Base-by-base conservation (phyloP, 75 land plant genomes). In the Pinus albicaulis region DNA sequence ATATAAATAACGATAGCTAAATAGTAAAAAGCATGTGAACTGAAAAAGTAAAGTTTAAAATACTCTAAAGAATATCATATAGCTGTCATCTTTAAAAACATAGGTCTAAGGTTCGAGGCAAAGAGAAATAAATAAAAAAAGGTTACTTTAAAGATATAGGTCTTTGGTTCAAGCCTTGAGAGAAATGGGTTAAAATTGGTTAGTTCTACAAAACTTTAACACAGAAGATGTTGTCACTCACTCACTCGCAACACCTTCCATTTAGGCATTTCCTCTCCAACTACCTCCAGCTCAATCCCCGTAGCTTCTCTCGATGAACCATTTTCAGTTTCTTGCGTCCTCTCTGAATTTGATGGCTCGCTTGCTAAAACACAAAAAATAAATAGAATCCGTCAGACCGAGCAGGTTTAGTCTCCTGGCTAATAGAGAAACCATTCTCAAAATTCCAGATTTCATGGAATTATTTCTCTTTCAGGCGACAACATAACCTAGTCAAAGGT, bases 211-310 rank as follows among this genome's bases (percentile, higher is more conserved):
- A 31, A 57, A n/a, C 12, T 19, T 60, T 36, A 28, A 12, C 25
- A 15, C 14, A 60, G 62, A 28, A 10, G 48, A 36, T 12, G 66
- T 52, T 86, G 79, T 91, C 88, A 86, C 88, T 84, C 82, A 96
- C 91, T 88, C 92, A 98, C 99, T 84, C 86, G 91, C 74, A 95
- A 86, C 77, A 95, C 86, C 84, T 95, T 98, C 98, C 99, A 98
- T 81, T 98, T 98, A 24, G 99, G 99, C 75, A 98, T 84, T 77
- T 95, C 98, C 78, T 98, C 99, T 78, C 89, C 82, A 59, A 95
- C 82, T 69, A 93, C 92, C 62, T 91, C 94, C 75, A 98, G 79
- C 63, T 86, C 80, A 48, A 94, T 83, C 8, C 82, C 83, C 65
- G 19, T 22, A 66, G 31, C 74, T 60, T 79, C 71, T 25, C 22